Evolutionary conservation across 306 rosid genomes (phyloP).

Genomic region (Fragaria nilgerrensis): DNA sequence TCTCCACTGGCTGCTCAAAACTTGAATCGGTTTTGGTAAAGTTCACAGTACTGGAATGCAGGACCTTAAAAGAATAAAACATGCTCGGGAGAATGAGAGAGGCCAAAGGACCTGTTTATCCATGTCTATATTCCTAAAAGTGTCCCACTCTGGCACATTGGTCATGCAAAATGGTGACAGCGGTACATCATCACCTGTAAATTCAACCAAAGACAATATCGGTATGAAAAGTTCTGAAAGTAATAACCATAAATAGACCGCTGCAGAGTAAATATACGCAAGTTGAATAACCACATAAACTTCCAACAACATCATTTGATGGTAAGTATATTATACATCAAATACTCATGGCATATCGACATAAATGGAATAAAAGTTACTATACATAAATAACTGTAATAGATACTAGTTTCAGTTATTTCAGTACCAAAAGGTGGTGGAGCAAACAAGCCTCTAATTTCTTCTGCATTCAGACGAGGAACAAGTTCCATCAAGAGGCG

Average conservation of each 20-base stretch:
- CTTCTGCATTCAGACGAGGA: constrained; percentile 82
- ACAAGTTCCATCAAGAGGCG: constrained; percentile 88
- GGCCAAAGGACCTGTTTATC: constrained; percentile 71
- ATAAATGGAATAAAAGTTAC: background rate
- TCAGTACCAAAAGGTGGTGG: constrained; percentile 89
- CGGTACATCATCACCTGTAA: constrained; percentile 79
- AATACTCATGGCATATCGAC: background rate
- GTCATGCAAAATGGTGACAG: constrained; percentile 79
- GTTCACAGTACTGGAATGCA: background rate
- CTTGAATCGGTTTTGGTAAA: background rate
- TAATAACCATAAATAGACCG: constrained; percentile 13
- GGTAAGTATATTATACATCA: background rate
- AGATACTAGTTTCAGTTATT: background rate
- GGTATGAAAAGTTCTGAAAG: constrained; percentile 6
- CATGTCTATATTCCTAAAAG: constrained; percentile 95
- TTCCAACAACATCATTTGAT: background rate
- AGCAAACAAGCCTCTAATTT: constrained; percentile 90
- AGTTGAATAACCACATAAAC: constrained; percentile 9
- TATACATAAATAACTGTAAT: background rate
- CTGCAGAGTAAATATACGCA: background rate
- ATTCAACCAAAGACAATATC: constrained; percentile 33
- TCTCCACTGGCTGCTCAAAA: background rate
- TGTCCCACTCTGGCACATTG: constrained; percentile 80
- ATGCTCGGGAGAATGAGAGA: constrained; percentile 3
- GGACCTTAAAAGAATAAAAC: background rate